phyloP scores from a whole-genome alignment of 345 rosid species.

The Murraya paniculata region DNA sequence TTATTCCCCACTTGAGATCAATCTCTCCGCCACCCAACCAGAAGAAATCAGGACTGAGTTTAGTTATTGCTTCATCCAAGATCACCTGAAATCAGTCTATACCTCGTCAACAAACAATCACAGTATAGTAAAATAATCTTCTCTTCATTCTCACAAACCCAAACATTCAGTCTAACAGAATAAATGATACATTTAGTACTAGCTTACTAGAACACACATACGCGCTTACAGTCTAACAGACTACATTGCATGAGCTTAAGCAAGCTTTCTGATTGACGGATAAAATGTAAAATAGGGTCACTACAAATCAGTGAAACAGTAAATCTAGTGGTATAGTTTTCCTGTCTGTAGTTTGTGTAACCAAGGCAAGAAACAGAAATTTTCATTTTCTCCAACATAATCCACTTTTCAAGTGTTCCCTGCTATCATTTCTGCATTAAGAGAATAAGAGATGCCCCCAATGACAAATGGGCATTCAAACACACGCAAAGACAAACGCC shows the following conservation, averaged over 20 bases:
- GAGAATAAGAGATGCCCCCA: background rate
- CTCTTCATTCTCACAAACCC: background rate
- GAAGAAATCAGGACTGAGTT: slow-evolving; percentile 74
- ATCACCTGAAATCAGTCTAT: slow-evolving; percentile 62
- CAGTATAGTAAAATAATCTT: background rate
- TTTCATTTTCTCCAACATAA: background rate
- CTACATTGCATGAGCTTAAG: background rate
- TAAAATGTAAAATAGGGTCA: background rate
- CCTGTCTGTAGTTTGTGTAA: background rate
- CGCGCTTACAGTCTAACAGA: background rate
- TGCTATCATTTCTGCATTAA: background rate
- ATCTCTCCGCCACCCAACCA: slow-evolving; percentile 95
- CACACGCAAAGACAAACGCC: background rate
- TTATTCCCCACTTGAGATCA: slow-evolving; percentile 86
- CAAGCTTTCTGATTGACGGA: background rate
- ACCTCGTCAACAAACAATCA: slow-evolving; percentile 2
- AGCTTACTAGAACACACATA: background rate
- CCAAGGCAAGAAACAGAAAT: background rate
- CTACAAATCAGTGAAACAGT: background rate
- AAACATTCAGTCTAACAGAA: background rate
- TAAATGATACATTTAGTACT: background rate
- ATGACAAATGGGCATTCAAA: background rate
- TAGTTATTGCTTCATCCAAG: slow-evolving; percentile 83
- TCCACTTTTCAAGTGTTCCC: background rate
- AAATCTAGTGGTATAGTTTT: background rate